Conservation (phyloP, 2,329 filamentous ascomycete genomes). For the Colletotrichum navitas region DNA sequence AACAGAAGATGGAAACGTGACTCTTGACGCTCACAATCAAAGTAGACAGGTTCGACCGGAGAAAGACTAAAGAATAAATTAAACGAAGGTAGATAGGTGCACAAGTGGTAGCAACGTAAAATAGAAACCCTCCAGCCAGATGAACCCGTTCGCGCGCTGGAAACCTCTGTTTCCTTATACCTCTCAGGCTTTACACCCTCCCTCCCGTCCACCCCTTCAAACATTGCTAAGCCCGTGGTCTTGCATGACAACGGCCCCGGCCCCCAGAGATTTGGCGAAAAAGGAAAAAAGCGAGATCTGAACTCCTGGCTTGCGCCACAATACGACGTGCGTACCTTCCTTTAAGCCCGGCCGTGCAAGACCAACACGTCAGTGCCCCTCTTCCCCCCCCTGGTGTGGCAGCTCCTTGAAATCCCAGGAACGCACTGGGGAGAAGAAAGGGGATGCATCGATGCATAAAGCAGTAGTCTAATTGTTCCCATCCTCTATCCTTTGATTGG, state of each 20-base stretch:
- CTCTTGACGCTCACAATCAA: background rate
- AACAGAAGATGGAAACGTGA: background rate
- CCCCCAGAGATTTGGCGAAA: background rate
- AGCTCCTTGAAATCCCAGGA: background rate
- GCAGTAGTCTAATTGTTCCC: background rate
- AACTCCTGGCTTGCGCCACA: constrained; percentile 17
- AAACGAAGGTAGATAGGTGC: background rate
- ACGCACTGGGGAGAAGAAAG: background rate
- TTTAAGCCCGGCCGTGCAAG: background rate
- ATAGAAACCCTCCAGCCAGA: background rate
- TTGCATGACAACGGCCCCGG: constrained; percentile 19
- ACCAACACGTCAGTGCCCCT: background rate
- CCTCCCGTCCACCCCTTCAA: background rate
- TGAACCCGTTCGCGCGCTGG: background rate
- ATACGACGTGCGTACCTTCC: background rate
- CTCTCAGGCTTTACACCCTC: background rate
- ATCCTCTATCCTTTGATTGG: background rate
- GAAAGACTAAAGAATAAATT: background rate
- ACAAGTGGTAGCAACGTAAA: background rate
- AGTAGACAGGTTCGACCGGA: background rate
- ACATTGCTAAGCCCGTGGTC: constrained; percentile 9
- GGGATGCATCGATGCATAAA: constrained; percentile 34
- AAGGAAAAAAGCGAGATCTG: background rate
- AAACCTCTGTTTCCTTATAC: constrained; percentile 21
- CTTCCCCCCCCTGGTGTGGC: background rate